Evolutionary conservation across 441 rosid genomes (phyloP).

Genomic region (Pelargonium cotyledonis): DNA sequence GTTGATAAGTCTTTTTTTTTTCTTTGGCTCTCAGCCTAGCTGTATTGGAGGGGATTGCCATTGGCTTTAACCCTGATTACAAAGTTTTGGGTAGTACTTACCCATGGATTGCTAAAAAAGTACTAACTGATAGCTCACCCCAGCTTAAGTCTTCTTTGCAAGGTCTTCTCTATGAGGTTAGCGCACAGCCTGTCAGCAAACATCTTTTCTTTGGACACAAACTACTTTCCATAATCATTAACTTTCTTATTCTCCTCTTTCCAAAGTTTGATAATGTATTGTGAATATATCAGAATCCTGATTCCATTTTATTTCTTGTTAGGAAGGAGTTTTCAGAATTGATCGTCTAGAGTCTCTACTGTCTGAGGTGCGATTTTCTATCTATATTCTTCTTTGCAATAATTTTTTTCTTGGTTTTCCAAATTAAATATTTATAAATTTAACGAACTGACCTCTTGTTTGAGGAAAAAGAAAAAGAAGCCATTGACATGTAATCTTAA

Average conservation of each 20-base stretch:
- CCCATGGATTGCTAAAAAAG: conserved; percentile 96
- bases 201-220: conserved; percentile 7
- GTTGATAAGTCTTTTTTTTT: conserved; percentile 7
- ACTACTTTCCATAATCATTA: neutral
- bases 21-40: conserved; percentile 58
- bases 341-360: conserved; percentile 90
- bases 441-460: neutral
- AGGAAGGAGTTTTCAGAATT: conserved; percentile 89
- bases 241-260: neutral
- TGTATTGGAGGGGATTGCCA: conserved; percentile 93
- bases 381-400: neutral
- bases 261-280: neutral
- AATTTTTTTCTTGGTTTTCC: neutral
- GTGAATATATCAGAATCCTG: conserved; percentile 9
- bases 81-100: conserved; percentile 95
- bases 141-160: conserved; percentile 71
- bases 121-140: conserved; percentile 82
- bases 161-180: conserved; percentile 77
- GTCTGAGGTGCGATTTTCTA: conserved; percentile 53
- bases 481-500: neutral
- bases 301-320: conserved; percentile 19
- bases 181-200: conserved; percentile 10
- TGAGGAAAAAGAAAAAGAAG: conserved; percentile 3
- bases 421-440: neutral
- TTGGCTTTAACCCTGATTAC: conserved; percentile 70